phyloP scores from a whole-genome alignment of 1,139 yeast species.

The Suhomyces kunorum region DNA sequence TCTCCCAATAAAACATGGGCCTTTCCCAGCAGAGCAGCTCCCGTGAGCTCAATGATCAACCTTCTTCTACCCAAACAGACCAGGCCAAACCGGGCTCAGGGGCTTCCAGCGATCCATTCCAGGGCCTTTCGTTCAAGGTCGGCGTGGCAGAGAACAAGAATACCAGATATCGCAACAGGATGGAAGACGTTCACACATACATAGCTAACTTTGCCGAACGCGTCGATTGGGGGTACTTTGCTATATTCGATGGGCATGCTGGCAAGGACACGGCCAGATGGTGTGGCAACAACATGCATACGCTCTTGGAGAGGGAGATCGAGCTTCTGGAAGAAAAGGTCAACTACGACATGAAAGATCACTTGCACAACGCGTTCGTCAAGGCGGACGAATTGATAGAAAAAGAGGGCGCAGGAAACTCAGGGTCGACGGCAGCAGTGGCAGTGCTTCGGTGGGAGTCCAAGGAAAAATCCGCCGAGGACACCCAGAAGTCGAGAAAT shows the following conservation, averaged over 20 bases:
- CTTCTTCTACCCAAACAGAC: background rate
- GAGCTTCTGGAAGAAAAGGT: slow-evolving; percentile 15
- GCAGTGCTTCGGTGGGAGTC: slow-evolving; percentile 89
- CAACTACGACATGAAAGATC: slow-evolving; percentile 45
- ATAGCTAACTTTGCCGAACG: slow-evolving; percentile 89
- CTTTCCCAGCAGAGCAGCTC: slow-evolving; percentile 1
- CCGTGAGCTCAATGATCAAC: background rate
- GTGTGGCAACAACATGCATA: slow-evolving; percentile 88
- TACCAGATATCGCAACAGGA: slow-evolving; percentile 74
- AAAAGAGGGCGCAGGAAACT: slow-evolving; percentile 58
- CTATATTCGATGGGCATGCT: slow-evolving; percentile 96
- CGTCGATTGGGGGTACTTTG: slow-evolving; percentile 94
- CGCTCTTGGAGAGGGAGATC: slow-evolving; percentile 58
- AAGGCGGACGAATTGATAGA: slow-evolving; percentile 74
- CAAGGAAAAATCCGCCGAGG: slow-evolving; percentile 16
- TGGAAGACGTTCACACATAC: slow-evolving; percentile 97
- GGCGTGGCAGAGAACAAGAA: slow-evolving; percentile 92
- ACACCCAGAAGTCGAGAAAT: slow-evolving; percentile 4
- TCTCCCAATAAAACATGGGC: too few species aligned
- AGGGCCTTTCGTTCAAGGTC: slow-evolving; percentile 65
- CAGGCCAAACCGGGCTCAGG: background rate
- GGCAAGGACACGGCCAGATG: slow-evolving; percentile 92
- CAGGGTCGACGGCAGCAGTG: slow-evolving; percentile 96
- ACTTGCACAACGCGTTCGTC: slow-evolving; percentile 60
- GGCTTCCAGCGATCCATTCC: slow-evolving; percentile 34